Conservation (phyloP, 495 filamentous ascomycete species). For the Aspergillus conjunctus region DNA sequence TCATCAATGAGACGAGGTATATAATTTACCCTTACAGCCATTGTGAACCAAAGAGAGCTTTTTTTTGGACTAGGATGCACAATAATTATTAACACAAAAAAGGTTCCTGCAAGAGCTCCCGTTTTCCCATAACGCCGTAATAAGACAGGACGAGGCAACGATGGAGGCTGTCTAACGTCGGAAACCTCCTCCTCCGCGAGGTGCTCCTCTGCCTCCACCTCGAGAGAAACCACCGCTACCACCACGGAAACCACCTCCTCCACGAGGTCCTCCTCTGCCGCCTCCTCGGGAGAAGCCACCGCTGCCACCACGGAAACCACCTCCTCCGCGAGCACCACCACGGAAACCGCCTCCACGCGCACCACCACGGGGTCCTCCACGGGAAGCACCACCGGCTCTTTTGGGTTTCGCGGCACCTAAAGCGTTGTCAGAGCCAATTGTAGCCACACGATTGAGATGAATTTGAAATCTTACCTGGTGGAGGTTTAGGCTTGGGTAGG, state of each 20-base stretch:
- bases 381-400: slow-evolving; percentile 57
- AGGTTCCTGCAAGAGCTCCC: slow-evolving; percentile 51
- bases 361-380: slow-evolving; percentile 47
- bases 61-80: slow-evolving; percentile 40
- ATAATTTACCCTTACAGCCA: slow-evolving; percentile 31
- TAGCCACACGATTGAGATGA: slow-evolving; percentile 15
- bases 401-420: slow-evolving; percentile 59
- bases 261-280: slow-evolving; percentile 38
- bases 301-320: slow-evolving; percentile 46
- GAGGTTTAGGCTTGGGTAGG: slow-evolving; percentile 89
- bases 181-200: slow-evolving; percentile 40
- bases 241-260: slow-evolving; percentile 27
- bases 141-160: slow-evolving; percentile 44
- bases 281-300: slow-evolving; percentile 31
- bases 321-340: slow-evolving; percentile 45
- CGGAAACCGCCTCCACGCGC: slow-evolving; percentile 44
- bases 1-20: slow-evolving; percentile 13
- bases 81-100: slow-evolving; percentile 42
- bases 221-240: slow-evolving; percentile 29
- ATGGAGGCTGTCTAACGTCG: slow-evolving; percentile 39
- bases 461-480: slow-evolving; percentile 60
- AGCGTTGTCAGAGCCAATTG: slow-evolving; percentile 23
- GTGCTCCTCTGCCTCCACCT: slow-evolving; percentile 33
- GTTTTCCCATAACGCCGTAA: slow-evolving; percentile 55
- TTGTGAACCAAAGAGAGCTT: slow-evolving; percentile 34